Percentiles rank a stretch among this genome's conserved stretches.
These are phyloP conservation scores for Grammothele lineata DNA, from an alignment of 768 basidiomycete species.

Conservation along the genomic window DNA sequence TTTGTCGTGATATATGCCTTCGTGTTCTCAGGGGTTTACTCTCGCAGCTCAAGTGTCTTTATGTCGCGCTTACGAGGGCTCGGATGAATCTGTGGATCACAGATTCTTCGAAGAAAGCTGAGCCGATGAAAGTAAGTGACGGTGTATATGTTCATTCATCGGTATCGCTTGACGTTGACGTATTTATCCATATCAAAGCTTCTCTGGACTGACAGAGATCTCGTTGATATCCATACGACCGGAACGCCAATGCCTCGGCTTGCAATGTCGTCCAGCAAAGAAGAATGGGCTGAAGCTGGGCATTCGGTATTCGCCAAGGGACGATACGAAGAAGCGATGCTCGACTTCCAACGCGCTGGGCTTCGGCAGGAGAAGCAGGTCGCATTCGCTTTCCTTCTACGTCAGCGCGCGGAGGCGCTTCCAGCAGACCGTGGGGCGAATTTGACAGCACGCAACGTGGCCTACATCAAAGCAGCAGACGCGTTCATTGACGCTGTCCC, in stretches of 20 bases:
- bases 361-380: background rate
- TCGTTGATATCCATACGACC: slow-evolving; percentile 41
- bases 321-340: background rate
- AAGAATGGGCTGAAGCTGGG: slow-evolving; percentile 35
- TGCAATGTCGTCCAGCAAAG: slow-evolving; percentile 41
- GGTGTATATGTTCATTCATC: too few relatives aligned
- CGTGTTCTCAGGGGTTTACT: background rate
- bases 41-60: slow-evolving; percentile 56
- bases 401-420: background rate
- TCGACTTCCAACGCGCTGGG: background rate
- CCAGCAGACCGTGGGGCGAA: background rate
- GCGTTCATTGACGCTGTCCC: background rate
- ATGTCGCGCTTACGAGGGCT: slow-evolving; percentile 68
- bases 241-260: slow-evolving; percentile 41
- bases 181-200: slow-evolving; percentile 25
- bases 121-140: slow-evolving; percentile 51
- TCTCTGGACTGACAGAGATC: slow-evolving; percentile 38
- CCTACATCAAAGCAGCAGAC: background rate
- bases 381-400: background rate
- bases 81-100: slow-evolving; percentile 67
- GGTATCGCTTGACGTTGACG: too few relatives aligned
- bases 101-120: slow-evolving; percentile 52
- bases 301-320: background rate
- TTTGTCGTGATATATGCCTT: background rate
- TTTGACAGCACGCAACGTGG: background rate